Percentiles rank a stretch among this genome's conserved stretches.
Evolutionary conservation across 2,329 filamentous ascomycete genomes (phyloP).

Genomic region (Trichoderma sp.): DNA sequence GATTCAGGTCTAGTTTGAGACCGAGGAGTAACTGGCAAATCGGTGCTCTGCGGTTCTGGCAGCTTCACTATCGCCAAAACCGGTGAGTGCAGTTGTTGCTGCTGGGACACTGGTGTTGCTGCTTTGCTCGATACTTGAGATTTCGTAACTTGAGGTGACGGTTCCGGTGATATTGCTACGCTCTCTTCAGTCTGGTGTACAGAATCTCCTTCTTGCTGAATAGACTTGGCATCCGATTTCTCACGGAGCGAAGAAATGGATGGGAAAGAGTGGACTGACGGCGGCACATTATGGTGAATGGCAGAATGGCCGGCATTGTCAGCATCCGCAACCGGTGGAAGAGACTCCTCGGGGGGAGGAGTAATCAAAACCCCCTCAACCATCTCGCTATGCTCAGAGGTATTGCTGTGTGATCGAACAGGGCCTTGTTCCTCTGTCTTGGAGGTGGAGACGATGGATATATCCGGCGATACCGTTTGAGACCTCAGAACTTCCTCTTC

Average conservation of each 20-base stretch:
- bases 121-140: constrained; percentile 4
- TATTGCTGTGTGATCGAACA: neutral
- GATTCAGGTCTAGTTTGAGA: neutral
- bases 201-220: neutral
- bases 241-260: constrained; percentile 7
- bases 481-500: constrained; percentile 9
- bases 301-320: neutral
- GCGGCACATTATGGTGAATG: neutral
- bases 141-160: constrained; percentile 4
- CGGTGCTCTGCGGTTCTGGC: neutral
- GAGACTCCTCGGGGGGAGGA: constrained; percentile 3
- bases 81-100: neutral
- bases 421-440: constrained; percentile 7
- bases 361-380: neutral
- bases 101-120: neutral
- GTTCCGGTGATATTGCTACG: neutral
- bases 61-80: neutral
- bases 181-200: neutral
- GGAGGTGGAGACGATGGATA: constrained; percentile 11
- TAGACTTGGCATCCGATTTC: neutral
- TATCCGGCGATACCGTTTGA: constrained; percentile 17
- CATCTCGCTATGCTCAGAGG: neutral
- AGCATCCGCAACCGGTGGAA: neutral
- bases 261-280: constrained; percentile 16
- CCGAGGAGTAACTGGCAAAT: neutral